phyloP scores from a whole-genome alignment of 495 filamentous ascomycete genomes.

The Talaromyces liani region DNA sequence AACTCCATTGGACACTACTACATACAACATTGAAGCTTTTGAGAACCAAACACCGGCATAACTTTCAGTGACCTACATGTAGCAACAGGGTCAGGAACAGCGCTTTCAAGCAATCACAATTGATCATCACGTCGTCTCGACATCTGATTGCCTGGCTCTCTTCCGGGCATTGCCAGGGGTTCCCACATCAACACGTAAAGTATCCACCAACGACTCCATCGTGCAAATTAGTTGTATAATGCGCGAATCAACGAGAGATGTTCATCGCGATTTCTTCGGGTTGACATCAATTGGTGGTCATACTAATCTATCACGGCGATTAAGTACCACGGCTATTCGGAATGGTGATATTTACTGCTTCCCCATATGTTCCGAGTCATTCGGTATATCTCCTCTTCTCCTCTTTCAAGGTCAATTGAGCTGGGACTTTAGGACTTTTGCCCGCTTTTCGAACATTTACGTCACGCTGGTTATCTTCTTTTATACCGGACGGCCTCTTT shows the following conservation, averaged over 20 bases:
- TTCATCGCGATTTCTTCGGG: not conserved
- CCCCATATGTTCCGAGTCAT: not conserved
- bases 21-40: no score
- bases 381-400: not conserved
- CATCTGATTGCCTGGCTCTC: not conserved
- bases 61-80: not conserved
- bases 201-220: not conserved
- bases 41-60: not conserved
- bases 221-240: not conserved
- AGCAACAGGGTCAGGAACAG: not conserved
- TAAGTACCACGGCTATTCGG: not conserved
- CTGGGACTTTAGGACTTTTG: not conserved
- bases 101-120: not conserved
- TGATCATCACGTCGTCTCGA: not conserved
- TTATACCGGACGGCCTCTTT: not conserved
- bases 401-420: not conserved
- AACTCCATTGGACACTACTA: no score
- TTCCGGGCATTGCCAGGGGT: not conserved
- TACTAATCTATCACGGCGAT: not conserved
- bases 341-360: not conserved
- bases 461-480: not conserved
- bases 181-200: not conserved
- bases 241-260: not conserved
- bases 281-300: constrained; percentile 3
- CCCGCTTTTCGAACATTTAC: not conserved